Conservation (phyloP, 106 monocot species). For the Dendrobium nobile region DNA sequence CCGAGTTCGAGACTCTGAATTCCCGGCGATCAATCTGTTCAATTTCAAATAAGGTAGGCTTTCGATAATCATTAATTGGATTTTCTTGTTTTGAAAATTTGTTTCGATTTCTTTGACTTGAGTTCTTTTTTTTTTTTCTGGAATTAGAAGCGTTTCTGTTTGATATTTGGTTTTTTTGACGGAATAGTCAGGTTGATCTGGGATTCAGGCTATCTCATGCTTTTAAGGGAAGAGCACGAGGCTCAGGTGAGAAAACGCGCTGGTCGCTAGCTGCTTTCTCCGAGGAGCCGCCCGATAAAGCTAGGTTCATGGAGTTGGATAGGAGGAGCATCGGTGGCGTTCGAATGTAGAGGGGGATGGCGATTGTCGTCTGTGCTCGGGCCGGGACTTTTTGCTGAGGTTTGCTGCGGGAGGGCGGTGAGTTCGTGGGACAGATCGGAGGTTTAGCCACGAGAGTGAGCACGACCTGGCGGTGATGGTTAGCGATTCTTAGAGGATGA, state of each 20-base stretch:
- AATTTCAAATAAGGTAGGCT: background rate
- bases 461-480: conserved; percentile 84
- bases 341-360: conserved; percentile 16
- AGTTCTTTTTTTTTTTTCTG: background rate
- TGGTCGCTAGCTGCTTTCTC: conserved; percentile 5
- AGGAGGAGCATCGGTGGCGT: background rate
- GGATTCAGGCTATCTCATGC: conserved; percentile 6
- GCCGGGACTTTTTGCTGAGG: conserved; percentile 15
- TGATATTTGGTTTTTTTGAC: background rate
- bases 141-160: background rate
- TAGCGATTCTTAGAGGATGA: conserved; percentile 84
- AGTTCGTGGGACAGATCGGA: conserved; percentile 20
- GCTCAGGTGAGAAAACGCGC: conserved; percentile 14
- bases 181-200: background rate
- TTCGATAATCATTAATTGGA: background rate
- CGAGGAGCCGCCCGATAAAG: conserved; percentile 1
- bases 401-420: conserved; percentile 20
- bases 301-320: conserved; percentile 13
- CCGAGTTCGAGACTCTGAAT: background rate
- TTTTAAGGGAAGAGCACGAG: conserved; percentile 8
- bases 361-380: conserved; percentile 29
- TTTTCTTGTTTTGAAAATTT: background rate
- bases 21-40: background rate
- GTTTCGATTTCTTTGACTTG: background rate
- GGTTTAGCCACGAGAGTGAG: conserved; percentile 91